phyloP scores from a whole-genome alignment of 306 rosid species.

The Fagus crenata region DNA sequence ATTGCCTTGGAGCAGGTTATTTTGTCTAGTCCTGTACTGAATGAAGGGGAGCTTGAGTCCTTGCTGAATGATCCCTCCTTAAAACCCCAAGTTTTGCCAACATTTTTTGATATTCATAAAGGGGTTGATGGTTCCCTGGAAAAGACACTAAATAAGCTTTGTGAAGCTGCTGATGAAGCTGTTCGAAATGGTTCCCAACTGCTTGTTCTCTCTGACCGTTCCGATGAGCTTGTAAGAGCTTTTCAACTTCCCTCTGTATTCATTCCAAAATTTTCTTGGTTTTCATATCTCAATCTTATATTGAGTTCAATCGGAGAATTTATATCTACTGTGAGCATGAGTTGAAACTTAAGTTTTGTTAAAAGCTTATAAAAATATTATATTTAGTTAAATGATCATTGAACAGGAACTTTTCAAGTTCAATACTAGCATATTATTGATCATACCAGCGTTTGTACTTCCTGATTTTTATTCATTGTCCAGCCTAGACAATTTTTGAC shows the following conservation, averaged over 20 bases:
- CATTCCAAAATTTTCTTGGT: neutral
- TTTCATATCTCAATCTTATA: neutral
- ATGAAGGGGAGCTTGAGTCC: slow-evolving; percentile 89
- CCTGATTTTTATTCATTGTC: neutral
- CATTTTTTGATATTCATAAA: slow-evolving; percentile 82
- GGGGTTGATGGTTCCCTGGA: slow-evolving; percentile 94
- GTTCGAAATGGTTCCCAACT: slow-evolving; percentile 92
- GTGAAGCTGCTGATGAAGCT: slow-evolving; percentile 99
- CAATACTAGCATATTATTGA: neutral
- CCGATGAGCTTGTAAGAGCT: slow-evolving; percentile 72
- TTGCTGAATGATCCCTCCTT: slow-evolving; percentile 69
- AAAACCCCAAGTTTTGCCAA: slow-evolving; percentile 76
- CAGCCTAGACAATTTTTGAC: neutral
- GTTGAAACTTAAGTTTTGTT: neutral
- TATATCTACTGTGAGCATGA: neutral
- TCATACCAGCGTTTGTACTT: neutral
- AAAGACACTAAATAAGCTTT: slow-evolving; percentile 68
- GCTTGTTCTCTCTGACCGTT: slow-evolving; percentile 90
- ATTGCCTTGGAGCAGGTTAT: slow-evolving; percentile 71
- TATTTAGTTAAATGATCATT: neutral
- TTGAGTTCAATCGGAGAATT: neutral
- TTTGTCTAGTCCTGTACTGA: slow-evolving; percentile 88
- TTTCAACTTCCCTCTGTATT: slow-evolving; percentile 20
- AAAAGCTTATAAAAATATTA: neutral
- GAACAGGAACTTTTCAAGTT: neutral